Base-by-base conservation (phyloP, 2,329 filamentous ascomycete species). In the Fusarium nematophilum region DNA sequence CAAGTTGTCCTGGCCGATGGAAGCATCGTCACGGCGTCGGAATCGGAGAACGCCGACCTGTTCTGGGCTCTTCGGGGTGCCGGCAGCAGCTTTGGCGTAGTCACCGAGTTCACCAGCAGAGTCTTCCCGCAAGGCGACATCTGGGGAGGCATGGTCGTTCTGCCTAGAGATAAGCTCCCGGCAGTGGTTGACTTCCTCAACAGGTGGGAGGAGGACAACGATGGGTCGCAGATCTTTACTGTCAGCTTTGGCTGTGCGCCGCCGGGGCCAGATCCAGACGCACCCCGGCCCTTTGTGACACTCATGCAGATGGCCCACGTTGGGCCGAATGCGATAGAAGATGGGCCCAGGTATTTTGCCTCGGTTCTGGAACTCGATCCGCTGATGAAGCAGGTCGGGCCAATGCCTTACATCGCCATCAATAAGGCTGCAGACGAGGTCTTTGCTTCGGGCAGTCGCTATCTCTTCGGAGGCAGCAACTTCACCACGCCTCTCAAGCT, bases 41-140 rank as follows among this genome's bases (percentile, higher is more conserved):
- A 75, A 10, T 65, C 67, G 0, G 74, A 83, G 61, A 78, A 86
- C 33, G 3, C 62, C 0, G 75, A 78, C 47, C 70, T 80, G 7
- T 78, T 78, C 65, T 79, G 76, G 76, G 77, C 74, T 1, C 48
- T 80, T 5, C 68, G 73, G 1, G 78, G 78, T 6, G 76, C 77
- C 0, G 78, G 77, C 0, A 70, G 72, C 21, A 79, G 75, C 53
- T 80, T 81, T 52, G 79, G 77, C 14, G 73, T 80, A 21, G 76
- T 78, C 2, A 78, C 76, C 0, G 70, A 70, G 9, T 79, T 80
- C 54, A 76, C 70, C n/a, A 68, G 64, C 43, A 70, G 66, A 13
- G 65, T 54, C 2, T 73, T 72, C 31, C 65, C 68, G 0, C 73
- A 77, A 42, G 69, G 67, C 3, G 54, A 72, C 3, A 65, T 73